Conservation (phyloP, 176 grass and related monocot species). For the Leersia perrieri region DNA sequence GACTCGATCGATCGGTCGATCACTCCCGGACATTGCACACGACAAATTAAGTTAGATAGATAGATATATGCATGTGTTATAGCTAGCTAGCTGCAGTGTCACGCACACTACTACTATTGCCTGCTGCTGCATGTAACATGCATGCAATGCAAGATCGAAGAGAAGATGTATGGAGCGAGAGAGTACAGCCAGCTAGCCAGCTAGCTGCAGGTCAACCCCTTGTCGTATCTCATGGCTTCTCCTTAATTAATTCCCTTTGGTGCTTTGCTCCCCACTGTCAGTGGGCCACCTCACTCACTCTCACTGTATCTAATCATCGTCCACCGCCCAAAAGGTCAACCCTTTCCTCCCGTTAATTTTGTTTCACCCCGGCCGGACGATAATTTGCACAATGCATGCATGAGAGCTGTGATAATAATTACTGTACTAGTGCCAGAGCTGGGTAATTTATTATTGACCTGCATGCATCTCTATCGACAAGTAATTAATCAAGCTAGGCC, state of each 20-base stretch:
- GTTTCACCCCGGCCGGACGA: no score
- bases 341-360: not conserved
- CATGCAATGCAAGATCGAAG: no score
- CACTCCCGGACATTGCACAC: no score
- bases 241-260: constrained; percentile 44
- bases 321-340: constrained; percentile 48
- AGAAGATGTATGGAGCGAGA: no score
- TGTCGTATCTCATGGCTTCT: constrained; percentile 53
- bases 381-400: no score
- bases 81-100: no score
- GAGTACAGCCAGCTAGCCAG: not conserved
- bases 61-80: no score
- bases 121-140: no score
- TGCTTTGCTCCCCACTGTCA: constrained; percentile 5
- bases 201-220: constrained; percentile 56
- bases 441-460: not conserved
- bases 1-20: not conserved
- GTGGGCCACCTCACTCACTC: not conserved
- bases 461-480: not conserved
- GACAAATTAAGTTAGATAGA: no score
- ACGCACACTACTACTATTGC: no score
- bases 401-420: no score
- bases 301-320: not conserved
- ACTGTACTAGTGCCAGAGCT: no score
- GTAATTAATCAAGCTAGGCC: not conserved